Conservation (phyloP, 805 yeast species). For the Saccharomycopsis selenospora region DNA sequence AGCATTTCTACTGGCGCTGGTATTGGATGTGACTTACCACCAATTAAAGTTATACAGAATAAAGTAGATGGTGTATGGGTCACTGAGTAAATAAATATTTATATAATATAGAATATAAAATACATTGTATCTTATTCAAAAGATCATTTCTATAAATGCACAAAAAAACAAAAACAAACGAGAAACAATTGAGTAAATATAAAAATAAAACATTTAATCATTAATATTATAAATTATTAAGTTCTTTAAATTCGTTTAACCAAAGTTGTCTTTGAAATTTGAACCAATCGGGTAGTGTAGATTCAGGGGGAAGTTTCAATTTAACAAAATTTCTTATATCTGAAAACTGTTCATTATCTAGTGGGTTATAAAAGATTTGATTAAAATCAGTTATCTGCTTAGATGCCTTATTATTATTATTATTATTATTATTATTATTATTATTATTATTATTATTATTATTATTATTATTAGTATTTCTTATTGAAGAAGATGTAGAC, state of each 20-base stretch:
- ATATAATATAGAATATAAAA: too few relatives aligned
- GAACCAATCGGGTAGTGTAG: constrained; percentile 72
- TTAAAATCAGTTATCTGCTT: not conserved
- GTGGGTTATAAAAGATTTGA: constrained; percentile 1
- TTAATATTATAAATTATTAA: not conserved
- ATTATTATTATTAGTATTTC: not conserved
- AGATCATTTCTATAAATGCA: too few relatives aligned
- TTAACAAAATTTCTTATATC: constrained; percentile 11
- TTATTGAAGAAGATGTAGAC: too few relatives aligned
- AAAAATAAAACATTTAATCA: too few relatives aligned
- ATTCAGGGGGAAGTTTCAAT: constrained; percentile 53
- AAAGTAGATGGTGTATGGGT: constrained; percentile 66
- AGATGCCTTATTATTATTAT: not conserved
- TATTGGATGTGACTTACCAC: constrained; percentile 88
- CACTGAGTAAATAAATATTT: too few relatives aligned
- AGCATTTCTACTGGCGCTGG: constrained; percentile 74
- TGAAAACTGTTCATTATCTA: not conserved
- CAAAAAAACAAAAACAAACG: too few relatives aligned
- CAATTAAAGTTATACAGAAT: constrained; percentile 64
- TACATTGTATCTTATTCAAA: too few relatives aligned
- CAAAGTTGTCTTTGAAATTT: constrained; percentile 53
- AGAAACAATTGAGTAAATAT: too few relatives aligned
- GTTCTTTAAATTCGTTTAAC: constrained; percentile 41
- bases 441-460: too few relatives aligned
- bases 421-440: too few relatives aligned